Conservation (phyloP, 257 asterid genomes). For the Oldenlandia corymbosa region DNA sequence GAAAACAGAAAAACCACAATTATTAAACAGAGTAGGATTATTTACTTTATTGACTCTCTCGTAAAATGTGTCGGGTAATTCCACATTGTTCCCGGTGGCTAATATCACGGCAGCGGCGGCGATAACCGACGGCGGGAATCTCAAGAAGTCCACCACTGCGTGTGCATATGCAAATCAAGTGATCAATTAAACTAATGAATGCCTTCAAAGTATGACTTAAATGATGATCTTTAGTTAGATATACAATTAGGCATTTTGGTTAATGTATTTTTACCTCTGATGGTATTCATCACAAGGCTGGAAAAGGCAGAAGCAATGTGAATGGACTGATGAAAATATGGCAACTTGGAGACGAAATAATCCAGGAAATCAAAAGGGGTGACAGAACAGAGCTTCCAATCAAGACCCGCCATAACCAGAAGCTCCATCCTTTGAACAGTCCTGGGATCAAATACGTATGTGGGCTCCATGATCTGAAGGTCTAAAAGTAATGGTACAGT, state of each 20-base stretch:
- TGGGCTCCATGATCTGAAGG: slow-evolving; percentile 32
- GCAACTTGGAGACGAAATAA: slow-evolving; percentile 37
- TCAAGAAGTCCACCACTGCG: slow-evolving; percentile 40
- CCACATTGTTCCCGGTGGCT: slow-evolving; percentile 32
- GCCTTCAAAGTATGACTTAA: too few species aligned
- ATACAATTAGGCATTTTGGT: too few species aligned
- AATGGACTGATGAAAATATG: slow-evolving; percentile 18
- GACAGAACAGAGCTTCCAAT: slow-evolving; percentile 48
- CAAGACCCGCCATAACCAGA: slow-evolving; percentile 32
- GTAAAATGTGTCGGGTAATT: slow-evolving; percentile 25
- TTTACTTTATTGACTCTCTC: slow-evolving; percentile 39
- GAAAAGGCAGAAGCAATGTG: slow-evolving; percentile 22
- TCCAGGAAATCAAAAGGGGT: slow-evolving; percentile 55
- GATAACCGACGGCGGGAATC: slow-evolving; percentile 42
- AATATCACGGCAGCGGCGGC: slow-evolving; percentile 53
- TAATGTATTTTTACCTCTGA: slow-evolving; percentile 59
- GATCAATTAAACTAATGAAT: too few species aligned
- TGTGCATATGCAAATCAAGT: too few species aligned
- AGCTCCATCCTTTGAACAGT: slow-evolving; percentile 55
- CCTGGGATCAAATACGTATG: slow-evolving; percentile 30
- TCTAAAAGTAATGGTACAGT: slow-evolving; percentile 37
- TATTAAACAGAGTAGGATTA: not conserved
- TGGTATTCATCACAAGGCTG: slow-evolving; percentile 33
- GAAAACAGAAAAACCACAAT: too few species aligned
- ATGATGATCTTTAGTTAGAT: too few species aligned